Conservation (phyloP, 805 yeast genomes). For the Kluyveromyces wickerhamii region DNA sequence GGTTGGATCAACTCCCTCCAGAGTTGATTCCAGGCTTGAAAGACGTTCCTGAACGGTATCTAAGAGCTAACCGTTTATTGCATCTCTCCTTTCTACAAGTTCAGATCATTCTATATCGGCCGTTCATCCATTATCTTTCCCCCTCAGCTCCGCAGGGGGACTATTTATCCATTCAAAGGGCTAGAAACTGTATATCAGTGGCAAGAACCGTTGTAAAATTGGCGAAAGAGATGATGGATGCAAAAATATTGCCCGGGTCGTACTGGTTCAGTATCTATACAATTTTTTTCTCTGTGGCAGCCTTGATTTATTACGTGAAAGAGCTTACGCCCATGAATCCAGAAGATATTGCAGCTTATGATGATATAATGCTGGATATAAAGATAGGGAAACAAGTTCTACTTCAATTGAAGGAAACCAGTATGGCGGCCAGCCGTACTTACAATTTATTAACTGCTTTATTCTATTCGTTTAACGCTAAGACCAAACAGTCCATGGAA, state of each 20-base stretch:
- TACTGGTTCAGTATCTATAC: conserved; percentile 95
- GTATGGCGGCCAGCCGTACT: conserved; percentile 73
- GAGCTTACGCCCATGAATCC: conserved; percentile 38
- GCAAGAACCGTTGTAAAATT: conserved; percentile 73
- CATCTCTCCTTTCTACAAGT: conserved; percentile 73
- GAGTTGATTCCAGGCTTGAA: conserved; percentile 55
- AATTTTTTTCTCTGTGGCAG: conserved; percentile 85
- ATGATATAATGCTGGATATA: conserved; percentile 61
- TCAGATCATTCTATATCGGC: conserved; percentile 78
- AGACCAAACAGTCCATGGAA: conserved; percentile 40
- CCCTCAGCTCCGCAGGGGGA: conserved; percentile 27
- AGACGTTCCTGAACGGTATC: conserved; percentile 35
- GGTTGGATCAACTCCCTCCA: conserved; percentile 65
- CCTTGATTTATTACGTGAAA: conserved; percentile 75
- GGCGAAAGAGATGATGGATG: conserved; percentile 71
- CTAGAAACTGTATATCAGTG: conserved; percentile 76
- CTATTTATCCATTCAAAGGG: conserved; percentile 53
- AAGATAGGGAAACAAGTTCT: conserved; percentile 73
- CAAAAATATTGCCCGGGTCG: conserved; percentile 69
- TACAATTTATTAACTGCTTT: conserved; percentile 72
- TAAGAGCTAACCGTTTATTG: conserved; percentile 67
- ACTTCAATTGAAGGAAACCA: conserved; percentile 60
- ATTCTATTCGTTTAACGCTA: conserved; percentile 68
- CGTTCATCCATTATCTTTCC: conserved; percentile 67
- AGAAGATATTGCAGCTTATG: conserved; percentile 42